Evolutionary conservation across 306 rosid genomes (phyloP).

Genomic region (Dalbergia cultrata): DNA sequence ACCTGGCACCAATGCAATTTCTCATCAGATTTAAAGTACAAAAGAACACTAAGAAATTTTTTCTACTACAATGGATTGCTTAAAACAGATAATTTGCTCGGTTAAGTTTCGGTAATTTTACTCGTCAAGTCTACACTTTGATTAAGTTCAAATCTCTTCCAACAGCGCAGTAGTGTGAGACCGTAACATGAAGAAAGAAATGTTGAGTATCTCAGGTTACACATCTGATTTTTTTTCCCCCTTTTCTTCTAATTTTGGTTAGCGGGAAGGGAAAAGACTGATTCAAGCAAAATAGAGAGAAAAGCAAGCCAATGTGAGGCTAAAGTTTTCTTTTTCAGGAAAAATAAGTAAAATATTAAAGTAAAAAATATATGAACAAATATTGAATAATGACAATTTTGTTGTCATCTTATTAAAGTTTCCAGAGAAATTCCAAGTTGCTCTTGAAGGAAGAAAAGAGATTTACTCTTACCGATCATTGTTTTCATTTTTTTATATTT

Average conservation of each 20-base stretch:
- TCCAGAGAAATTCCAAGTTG: not conserved
- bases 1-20: slow-evolving; percentile 32
- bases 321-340: not conserved
- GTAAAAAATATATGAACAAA: too few relatives aligned
- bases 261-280: not conserved
- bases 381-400: not conserved
- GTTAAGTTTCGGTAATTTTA: not conserved
- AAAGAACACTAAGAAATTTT: not conserved
- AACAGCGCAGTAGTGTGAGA: not conserved
- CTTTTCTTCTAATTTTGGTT: not conserved
- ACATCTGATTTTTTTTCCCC: not conserved
- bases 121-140: not conserved
- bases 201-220: not conserved
- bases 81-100: slow-evolving; percentile 15
- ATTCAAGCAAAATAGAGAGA: not conserved
- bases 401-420: not conserved
- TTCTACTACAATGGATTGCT: not conserved
- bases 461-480: too few relatives aligned
- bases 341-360: not conserved
- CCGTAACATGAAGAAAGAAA: not conserved
- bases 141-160: not conserved
- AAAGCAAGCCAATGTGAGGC: not conserved
- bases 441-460: too few relatives aligned
- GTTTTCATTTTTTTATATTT: too few relatives aligned
- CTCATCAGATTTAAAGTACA: slow-evolving; percentile 17